Evolutionary conservation across 2,329 filamentous ascomycete genomes (phyloP).

Genomic region (Paracoccidioides lutzii): DNA sequence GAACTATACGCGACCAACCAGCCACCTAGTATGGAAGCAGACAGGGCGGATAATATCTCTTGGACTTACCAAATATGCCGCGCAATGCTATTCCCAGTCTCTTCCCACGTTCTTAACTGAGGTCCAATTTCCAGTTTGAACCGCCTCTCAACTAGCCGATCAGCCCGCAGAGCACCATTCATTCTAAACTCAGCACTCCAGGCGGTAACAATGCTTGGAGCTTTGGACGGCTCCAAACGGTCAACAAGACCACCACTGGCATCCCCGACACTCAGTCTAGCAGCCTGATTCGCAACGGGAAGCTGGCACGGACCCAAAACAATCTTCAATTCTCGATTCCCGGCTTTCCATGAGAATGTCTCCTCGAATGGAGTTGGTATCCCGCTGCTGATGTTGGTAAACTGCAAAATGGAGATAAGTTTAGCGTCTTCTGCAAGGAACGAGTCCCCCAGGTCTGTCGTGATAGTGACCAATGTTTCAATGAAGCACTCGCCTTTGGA

Average conservation of each 20-base stretch:
- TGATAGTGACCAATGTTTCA: conserved; percentile 48
- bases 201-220: conserved; percentile 42
- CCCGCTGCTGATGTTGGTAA: neutral
- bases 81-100: conserved; percentile 60
- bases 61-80: conserved; percentile 52
- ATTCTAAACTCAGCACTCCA: conserved; percentile 39
- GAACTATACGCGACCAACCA: neutral
- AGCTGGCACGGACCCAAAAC: conserved; percentile 16
- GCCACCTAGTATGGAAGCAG: neutral
- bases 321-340: conserved; percentile 33
- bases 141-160: conserved; percentile 44
- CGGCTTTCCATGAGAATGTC: conserved; percentile 32
- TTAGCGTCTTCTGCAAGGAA: conserved; percentile 42
- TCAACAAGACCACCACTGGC: conserved; percentile 12
- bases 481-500: conserved; percentile 19
- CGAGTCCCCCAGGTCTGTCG: conserved; percentile 55
- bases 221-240: conserved; percentile 14
- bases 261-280: neutral
- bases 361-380: conserved; percentile 27
- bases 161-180: conserved; percentile 29
- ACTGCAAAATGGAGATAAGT: conserved; percentile 23
- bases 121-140: conserved; percentile 25
- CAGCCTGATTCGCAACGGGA: neutral
- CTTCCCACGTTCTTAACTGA: conserved; percentile 47
- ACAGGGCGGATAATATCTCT: neutral